Percentiles rank a stretch among this genome's conserved stretches.
Conservation (phyloP, 305 asterid species). For the Rubia tinctorum region DNA sequence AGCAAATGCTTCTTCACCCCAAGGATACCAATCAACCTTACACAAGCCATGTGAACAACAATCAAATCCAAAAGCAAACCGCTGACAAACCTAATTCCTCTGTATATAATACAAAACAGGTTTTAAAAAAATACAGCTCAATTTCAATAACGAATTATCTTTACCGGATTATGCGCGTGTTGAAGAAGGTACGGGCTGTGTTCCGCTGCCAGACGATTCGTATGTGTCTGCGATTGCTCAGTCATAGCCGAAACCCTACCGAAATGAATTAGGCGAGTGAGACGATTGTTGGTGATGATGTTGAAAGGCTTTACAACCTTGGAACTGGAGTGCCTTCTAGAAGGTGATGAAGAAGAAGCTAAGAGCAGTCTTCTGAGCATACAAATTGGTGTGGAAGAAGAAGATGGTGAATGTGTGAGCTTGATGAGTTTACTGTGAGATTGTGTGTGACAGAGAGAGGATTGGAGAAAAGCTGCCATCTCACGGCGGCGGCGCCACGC, state of each 20-base stretch:
- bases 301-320: neutral
- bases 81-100: neutral
- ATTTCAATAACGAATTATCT: neutral
- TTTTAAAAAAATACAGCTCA: neutral
- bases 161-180: conserved; percentile 93
- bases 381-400: conserved; percentile 11
- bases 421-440: neutral
- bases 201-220: conserved; percentile 79
- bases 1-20: conserved; percentile 93
- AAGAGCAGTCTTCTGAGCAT: conserved; percentile 50
- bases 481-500: conserved; percentile 8
- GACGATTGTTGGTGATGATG: neutral
- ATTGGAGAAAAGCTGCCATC: conserved; percentile 23
- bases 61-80: neutral
- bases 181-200: conserved; percentile 97
- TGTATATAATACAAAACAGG: neutral
- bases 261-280: conserved; percentile 35
- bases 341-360: conserved; percentile 29
- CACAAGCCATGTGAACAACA: neutral
- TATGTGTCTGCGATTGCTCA: conserved; percentile 41
- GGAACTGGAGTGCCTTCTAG: conserved; percentile 1
- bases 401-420: neutral
- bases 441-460: conserved; percentile 10
- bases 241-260: conserved; percentile 59
- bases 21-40: conserved; percentile 97